Conservation (phyloP, 2,329 filamentous ascomycete species). For the Xylaria arbuscula region DNA sequence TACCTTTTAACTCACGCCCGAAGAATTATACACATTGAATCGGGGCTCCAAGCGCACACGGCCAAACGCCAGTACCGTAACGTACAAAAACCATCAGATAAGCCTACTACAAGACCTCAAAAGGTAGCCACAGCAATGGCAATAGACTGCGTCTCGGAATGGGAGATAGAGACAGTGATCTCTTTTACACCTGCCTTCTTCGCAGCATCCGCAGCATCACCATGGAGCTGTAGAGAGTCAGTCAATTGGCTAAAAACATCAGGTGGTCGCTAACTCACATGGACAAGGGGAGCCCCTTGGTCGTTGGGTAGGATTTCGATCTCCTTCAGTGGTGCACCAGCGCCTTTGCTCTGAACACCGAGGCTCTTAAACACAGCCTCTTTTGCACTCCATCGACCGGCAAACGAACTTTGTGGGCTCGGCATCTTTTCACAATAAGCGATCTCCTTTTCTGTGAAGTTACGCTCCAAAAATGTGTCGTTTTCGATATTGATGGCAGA, state of each 20-base stretch:
- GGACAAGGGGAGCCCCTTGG: conserved; percentile 84
- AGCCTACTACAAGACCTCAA: conserved; percentile 53
- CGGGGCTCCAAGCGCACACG: conserved; percentile 7
- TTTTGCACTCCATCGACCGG: conserved; percentile 96
- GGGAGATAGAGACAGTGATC: conserved; percentile 93
- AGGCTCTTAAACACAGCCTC: conserved; percentile 99
- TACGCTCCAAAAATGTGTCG: conserved; percentile 91
- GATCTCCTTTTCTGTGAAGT: conserved; percentile 88
- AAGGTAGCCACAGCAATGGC: conserved; percentile 90
- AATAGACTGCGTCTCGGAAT: conserved; percentile 93
- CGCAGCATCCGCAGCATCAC: conserved; percentile 85
- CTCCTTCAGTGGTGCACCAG: conserved; percentile 88
- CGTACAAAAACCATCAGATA: conserved; percentile 24
- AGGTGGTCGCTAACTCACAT: conserved; percentile 68
- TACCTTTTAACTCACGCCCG: conserved; percentile 3
- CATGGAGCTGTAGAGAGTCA: conserved; percentile 76
- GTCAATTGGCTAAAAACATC: conserved; percentile 40
- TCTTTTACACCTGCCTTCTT: conserved; percentile 87
- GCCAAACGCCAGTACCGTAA: conserved; percentile 30
- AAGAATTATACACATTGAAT: conserved; percentile 25
- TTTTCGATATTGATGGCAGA: conserved; percentile 90
- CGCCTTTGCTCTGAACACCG: conserved; percentile 86
- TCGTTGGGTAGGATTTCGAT: conserved; percentile 91
- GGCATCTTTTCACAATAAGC: conserved; percentile 85
- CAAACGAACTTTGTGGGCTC: conserved; percentile 88